Evolutionary conservation across 352 stramenopile genomes (phyloP).

Genomic region (Phytophthora meadii): DNA sequence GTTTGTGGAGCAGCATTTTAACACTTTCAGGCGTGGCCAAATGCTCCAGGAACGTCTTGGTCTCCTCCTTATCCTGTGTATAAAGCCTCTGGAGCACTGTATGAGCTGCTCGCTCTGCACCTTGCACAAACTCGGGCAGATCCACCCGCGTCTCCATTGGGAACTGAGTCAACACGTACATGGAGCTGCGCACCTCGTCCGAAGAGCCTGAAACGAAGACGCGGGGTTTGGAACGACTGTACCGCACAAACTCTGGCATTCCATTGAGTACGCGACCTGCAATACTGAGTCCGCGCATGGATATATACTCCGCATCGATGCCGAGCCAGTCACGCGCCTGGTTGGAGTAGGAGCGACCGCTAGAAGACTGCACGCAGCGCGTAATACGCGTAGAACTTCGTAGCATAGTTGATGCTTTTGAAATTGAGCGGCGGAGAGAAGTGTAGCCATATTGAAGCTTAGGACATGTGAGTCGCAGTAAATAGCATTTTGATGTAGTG

Average conservation of each 20-base stretch:
- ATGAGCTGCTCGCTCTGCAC: constrained; percentile 43
- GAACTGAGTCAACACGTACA: constrained; percentile 64
- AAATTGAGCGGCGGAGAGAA: constrained; percentile 8
- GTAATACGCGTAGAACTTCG: background rate
- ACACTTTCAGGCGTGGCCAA: constrained; percentile 39
- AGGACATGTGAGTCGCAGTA: background rate
- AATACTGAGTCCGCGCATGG: constrained; percentile 29
- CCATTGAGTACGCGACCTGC: constrained; percentile 22
- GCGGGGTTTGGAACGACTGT: constrained; percentile 22
- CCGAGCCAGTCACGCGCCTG: constrained; percentile 19
- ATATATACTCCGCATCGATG: constrained; percentile 36
- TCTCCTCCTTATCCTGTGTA: constrained; percentile 20
- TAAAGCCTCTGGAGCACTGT: constrained; percentile 62
- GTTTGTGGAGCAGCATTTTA: constrained; percentile 36
- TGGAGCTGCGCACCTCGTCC: constrained; percentile 50
- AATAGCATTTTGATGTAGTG: background rate
- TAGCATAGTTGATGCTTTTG: constrained; percentile 16
- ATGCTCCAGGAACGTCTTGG: constrained; percentile 31
- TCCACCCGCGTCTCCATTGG: constrained; percentile 37
- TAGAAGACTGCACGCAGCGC: constrained; percentile 3
- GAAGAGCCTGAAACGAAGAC: constrained; percentile 42
- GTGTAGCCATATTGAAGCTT: background rate
- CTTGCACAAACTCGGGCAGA: constrained; percentile 50
- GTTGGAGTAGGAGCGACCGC: constrained; percentile 18
- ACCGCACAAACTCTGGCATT: constrained; percentile 29